These are phyloP conservation scores for Paramarasmius palmivorus DNA, from an alignment of 1,284 basidiomycete genomes.

Conservation along the genomic window DNA sequence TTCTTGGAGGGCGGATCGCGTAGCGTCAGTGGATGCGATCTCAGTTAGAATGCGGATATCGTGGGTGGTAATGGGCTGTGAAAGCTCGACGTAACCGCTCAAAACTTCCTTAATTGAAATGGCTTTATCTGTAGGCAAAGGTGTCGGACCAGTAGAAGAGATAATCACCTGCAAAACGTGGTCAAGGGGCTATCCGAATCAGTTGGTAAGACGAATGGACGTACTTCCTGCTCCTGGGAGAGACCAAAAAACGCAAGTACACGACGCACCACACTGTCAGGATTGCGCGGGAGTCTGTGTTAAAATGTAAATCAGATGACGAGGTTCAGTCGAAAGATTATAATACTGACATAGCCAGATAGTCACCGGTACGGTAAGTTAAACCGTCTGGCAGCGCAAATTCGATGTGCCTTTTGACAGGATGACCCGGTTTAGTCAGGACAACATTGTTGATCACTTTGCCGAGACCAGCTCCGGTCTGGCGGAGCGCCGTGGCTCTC, in stretches of 20 bases:
- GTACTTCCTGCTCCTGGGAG: constrained; percentile 42
- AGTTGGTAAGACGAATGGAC: too few relatives aligned
- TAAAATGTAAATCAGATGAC: too few relatives aligned
- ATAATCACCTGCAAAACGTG: too few relatives aligned
- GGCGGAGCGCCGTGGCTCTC: constrained; percentile 38
- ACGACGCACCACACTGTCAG: constrained; percentile 35
- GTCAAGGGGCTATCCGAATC: too few relatives aligned
- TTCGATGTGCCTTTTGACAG: constrained; percentile 46
- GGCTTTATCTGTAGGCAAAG: constrained; percentile 39
- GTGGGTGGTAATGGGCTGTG: constrained; percentile 42
- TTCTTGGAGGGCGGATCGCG: constrained; percentile 25
- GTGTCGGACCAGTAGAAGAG: constrained; percentile 38
- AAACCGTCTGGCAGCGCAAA: constrained; percentile 43
- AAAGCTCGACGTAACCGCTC: constrained; percentile 49
- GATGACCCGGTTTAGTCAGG: constrained; percentile 38
- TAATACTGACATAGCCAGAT: constrained; percentile 45
- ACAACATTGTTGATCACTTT: constrained; percentile 40
- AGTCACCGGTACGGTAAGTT: constrained; percentile 47
- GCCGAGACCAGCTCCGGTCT: constrained; percentile 39
- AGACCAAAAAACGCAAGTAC: constrained; percentile 39
- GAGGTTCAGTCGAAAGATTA: background rate
- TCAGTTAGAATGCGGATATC: constrained; percentile 32
- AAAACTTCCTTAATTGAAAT: constrained; percentile 38
- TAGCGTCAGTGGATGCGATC: constrained; percentile 18
- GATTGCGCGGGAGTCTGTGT: constrained; percentile 45